Conservation (phyloP, 1,284 basidiomycete genomes). For the Exsudoporus floridanus region DNA sequence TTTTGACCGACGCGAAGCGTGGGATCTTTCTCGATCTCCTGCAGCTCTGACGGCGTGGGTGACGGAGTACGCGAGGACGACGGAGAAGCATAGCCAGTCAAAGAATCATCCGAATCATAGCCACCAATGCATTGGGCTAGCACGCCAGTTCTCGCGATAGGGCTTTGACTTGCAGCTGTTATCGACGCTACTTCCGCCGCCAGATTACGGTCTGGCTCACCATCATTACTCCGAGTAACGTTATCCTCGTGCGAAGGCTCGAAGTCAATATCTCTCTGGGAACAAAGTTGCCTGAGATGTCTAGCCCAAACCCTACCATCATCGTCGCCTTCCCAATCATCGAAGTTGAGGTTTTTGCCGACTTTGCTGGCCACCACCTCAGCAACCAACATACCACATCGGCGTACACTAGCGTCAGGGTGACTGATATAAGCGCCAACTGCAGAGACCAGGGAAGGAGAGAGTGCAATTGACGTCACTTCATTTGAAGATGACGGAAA, state of each 20-base stretch:
- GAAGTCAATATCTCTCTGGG: conserved; percentile 51
- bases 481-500: conserved; percentile 50
- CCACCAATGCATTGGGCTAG: conserved; percentile 33
- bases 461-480: conserved; percentile 47
- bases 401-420: conserved; percentile 71
- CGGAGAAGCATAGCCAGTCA: conserved; percentile 72
- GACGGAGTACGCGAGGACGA: conserved; percentile 74
- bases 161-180: conserved; percentile 1
- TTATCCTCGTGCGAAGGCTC: conserved; percentile 23
- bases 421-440: conserved; percentile 80
- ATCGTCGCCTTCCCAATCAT: conserved; percentile 79
- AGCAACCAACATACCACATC: conserved; percentile 92
- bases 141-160: not conserved
- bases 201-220: not conserved
- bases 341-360: conserved; percentile 74
- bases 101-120: conserved; percentile 80
- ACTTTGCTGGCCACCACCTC: conserved; percentile 69
- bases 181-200: not conserved
- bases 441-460: conserved; percentile 67
- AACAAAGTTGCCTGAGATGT: conserved; percentile 52
- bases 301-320: conserved; percentile 70
- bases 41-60: conserved; percentile 76
- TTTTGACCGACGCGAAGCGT: conserved; percentile 64
- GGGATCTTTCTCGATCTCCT: conserved; percentile 83
- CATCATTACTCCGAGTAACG: not conserved